Evolutionary conservation across 352 stramenopile species (phyloP), one percentile per base, ranked within the genome.

Genomic region (Peronospora tabacina): DNA sequence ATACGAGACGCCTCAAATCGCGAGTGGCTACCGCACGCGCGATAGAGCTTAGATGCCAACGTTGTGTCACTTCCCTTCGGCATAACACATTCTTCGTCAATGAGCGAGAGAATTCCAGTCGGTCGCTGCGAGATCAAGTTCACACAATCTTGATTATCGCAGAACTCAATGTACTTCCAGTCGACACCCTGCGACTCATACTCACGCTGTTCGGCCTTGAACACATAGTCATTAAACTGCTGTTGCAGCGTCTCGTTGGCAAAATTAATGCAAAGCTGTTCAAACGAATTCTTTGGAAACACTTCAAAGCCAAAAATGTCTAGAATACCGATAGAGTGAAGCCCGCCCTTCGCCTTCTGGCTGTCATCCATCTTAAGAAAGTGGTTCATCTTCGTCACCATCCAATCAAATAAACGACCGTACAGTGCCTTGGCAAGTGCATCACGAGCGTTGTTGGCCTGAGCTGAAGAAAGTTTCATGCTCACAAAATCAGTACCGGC

Each of bases 301-400:
- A 90, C 78, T 44, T 96, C 87, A 37, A 96, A 96, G 29, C 87
- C 87, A 58, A 96, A 96, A 50, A 96, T 95, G 66, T 96, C 87
- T 2, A 96, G 63, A 42, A 96, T 87, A 7, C 86, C 87, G 29
- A 96, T 95, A 52, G 87, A 93, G 33, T 85, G 75, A 32, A 71
- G 54, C 9, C 61, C 58, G 20, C 73, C 69, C 44, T 81, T 78
- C 3, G 66, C 61, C 48, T 74, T 85, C 45, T 87, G 67, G 29
- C 68, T 71, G 50, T 91, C 82, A 49, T 94, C 80, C 67, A 85
- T 82, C 36, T 79, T 78, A 35, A 90, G 54, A 36, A 88, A 87
- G 32, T 85, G 73, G 61, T 95, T 96, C 33, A 95, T 82, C 28
- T 81, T 77, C 36, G 49, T 61, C 24, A 96, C 85, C 73, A 96